These are phyloP conservation scores for Lipomyces mesembrius DNA, from an alignment of 805 yeast species.

Conservation along the genomic window DNA sequence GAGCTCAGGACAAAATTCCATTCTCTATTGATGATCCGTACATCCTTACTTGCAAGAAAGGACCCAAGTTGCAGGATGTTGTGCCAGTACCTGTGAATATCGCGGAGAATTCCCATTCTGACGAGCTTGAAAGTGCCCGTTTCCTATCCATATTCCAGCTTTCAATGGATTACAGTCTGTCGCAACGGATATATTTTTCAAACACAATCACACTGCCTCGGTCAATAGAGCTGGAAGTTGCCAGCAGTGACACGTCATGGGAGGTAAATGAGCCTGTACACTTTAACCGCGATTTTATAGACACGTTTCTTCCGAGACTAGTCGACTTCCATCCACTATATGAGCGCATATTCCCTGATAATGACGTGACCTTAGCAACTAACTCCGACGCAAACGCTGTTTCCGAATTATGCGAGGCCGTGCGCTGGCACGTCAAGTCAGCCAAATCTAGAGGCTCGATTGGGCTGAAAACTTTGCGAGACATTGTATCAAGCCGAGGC, in stretches of 20 bases:
- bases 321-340: conserved; percentile 28
- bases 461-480: neutral
- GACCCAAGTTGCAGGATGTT: conserved; percentile 14
- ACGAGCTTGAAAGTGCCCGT: conserved; percentile 6
- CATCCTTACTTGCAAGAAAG: conserved; percentile 8
- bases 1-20: conserved; percentile 46
- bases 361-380: conserved; percentile 21
- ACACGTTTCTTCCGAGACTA: conserved; percentile 22
- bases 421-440: neutral
- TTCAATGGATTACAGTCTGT: conserved; percentile 14
- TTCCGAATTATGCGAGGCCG: neutral
- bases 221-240: conserved; percentile 14
- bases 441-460: too few relatives aligned
- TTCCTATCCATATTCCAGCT: conserved; percentile 25
- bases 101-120: conserved; percentile 3
- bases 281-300: conserved; percentile 15
- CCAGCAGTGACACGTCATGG: conserved; percentile 6
- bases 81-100: conserved; percentile 3
- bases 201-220: neutral
- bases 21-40: conserved; percentile 50
- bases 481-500: conserved; percentile 12
- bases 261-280: conserved; percentile 2
- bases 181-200: conserved; percentile 18
- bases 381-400: neutral
- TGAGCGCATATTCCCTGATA: conserved; percentile 17